Evolutionary conservation across 139 green algal genomes (phyloP), one percentile per base, ranked within the genome.

Genomic region (Picocystis salinarum): DNA sequence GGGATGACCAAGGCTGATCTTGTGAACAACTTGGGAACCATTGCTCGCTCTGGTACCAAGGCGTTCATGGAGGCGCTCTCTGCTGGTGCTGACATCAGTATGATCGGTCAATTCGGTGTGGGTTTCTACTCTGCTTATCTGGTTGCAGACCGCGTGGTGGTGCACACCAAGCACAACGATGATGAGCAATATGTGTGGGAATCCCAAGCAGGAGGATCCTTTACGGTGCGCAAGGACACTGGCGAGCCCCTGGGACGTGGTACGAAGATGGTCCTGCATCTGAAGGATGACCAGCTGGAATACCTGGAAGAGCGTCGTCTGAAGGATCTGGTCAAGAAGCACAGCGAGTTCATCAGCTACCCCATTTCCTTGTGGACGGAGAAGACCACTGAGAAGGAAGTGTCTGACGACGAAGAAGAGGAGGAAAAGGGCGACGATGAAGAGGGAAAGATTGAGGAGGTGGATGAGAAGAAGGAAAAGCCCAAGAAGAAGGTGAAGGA

Each of bases 61-160:
- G 66, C 79, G 2, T 97, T 97, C 79, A 97, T 97, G 89, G 86
- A 97, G 74, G 89, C 89, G 4, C 63, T 99, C n/a, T 79, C 74
- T 11, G 89, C 89, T 10, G 89, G 89, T 50, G 89, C 89, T 9
- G 89, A 99, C 57, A 83, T 99, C 26, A 80, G 72, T 48, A 97
- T 99, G 89, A 99, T 99, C 53, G 89, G 89, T 23, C 89, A 99
- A 76, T 99, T 99, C 52, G 89, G 89, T 39, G 89, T 99, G 17
- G 89, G 89, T 44, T 99, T 99, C 72, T 99, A 99, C 75, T 95
- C 86, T 1, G 84, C 89, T 28, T 99, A 99, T 75, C 79, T 99
- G 3, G 86, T 99, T 11, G 87, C 89, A 17, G 89, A 99, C 59
- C 55, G 55, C 39, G 66, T 75, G 23, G 46, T 73, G 33, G 66